These are phyloP conservation scores for Pugionium cornutum DNA, from an alignment of 345 rosid genomes.

Conservation along the genomic window DNA sequence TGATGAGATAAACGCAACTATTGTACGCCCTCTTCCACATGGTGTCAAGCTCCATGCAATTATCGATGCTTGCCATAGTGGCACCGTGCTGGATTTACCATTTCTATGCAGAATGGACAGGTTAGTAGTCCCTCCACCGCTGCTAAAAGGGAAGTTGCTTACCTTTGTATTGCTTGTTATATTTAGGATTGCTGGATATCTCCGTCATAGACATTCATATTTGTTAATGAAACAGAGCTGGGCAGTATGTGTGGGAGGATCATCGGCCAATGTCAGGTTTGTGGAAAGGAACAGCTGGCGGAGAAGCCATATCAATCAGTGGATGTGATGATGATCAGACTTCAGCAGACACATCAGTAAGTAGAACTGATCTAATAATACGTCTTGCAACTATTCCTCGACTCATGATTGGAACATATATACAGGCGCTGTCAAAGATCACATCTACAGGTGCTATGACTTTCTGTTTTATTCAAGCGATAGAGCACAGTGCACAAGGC, in stretches of 20 bases:
- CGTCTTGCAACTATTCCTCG: conserved; percentile 2
- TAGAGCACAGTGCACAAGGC: conserved; percentile 62
- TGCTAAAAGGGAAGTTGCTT: neutral
- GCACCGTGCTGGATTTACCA: conserved; percentile 80
- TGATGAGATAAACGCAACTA: conserved; percentile 75
- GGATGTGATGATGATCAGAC: conserved; percentile 94
- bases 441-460: conserved; percentile 93
- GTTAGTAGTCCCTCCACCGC: conserved; percentile 33
- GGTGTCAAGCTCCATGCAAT: conserved; percentile 83
- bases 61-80: conserved; percentile 87
- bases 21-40: conserved; percentile 71
- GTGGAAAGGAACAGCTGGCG: conserved; percentile 89
- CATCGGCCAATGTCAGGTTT: conserved; percentile 84
- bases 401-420: conserved; percentile 12
- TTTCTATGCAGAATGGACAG: conserved; percentile 84
- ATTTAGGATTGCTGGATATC: neutral
- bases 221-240: conserved; percentile 46
- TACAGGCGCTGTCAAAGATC: conserved; percentile 76
- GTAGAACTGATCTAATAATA: conserved; percentile 23
- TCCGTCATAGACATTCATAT: neutral
- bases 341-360: conserved; percentile 87
- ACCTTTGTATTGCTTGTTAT: neutral
- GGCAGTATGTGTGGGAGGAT: conserved; percentile 78
- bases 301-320: conserved; percentile 81
- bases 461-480: conserved; percentile 82